Evolutionary conservation across 164 flowering plant genomes (phyloP).

Genomic region (Aristolochia fimbriata): DNA sequence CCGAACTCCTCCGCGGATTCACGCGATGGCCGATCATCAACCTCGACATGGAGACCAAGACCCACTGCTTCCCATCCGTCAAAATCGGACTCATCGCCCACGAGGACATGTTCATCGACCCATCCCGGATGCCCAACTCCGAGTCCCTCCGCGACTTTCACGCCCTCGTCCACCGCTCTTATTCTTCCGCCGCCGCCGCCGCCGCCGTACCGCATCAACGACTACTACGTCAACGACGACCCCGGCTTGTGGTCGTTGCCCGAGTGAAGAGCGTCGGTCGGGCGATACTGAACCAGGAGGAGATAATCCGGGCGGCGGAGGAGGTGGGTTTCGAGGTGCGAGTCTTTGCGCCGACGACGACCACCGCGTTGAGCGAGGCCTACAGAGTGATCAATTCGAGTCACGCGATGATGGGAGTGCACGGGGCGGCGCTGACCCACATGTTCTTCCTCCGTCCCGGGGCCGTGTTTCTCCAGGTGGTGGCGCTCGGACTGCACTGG

Average conservation of each 20-base stretch:
- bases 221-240: slow-evolving; percentile 17
- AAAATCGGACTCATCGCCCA: slow-evolving; percentile 8
- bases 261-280: slow-evolving; percentile 24
- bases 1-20: slow-evolving; percentile 22
- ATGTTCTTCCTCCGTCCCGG: slow-evolving; percentile 25
- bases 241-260: slow-evolving; percentile 26
- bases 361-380: slow-evolving; percentile 18
- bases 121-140: slow-evolving; percentile 4
- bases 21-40: slow-evolving; percentile 28
- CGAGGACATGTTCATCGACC: slow-evolving; percentile 1
- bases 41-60: slow-evolving; percentile 21
- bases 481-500: slow-evolving; percentile 33
- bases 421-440: slow-evolving; percentile 42
- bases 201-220: not conserved
- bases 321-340: slow-evolving; percentile 39
- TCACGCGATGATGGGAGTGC: slow-evolving; percentile 44
- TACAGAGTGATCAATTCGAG: slow-evolving; percentile 27
- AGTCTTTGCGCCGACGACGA: slow-evolving; percentile 21
- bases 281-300: slow-evolving; percentile 22
- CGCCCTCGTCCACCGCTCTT: not conserved
- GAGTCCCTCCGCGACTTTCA: slow-evolving; percentile 7
- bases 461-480: slow-evolving; percentile 28
- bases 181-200: not conserved
- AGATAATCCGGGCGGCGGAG: slow-evolving; percentile 17
- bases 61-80: slow-evolving; percentile 42